Conservation (phyloP, 805 yeast genomes). For the Lipomyces sp. region DNA sequence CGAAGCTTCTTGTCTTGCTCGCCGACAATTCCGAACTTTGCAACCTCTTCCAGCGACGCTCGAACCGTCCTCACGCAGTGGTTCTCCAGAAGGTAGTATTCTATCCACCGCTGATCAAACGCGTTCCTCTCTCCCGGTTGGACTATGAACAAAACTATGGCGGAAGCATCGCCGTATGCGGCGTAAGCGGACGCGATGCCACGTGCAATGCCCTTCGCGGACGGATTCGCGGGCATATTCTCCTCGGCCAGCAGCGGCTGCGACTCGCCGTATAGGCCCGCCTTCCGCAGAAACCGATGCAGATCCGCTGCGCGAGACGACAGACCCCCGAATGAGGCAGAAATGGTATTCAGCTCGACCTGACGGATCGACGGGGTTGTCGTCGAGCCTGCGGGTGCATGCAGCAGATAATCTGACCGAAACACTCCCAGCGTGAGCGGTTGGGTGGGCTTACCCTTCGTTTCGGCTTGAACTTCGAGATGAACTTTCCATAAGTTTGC, state of each 20-base stretch:
- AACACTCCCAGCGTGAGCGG: conserved; percentile 76
- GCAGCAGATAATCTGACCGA: conserved; percentile 84
- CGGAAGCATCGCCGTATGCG: conserved; percentile 45
- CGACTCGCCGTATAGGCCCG: conserved; percentile 12
- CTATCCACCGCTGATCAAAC: conserved; percentile 85
- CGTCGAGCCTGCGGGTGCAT: conserved; percentile 43
- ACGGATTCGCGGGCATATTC: conserved; percentile 64
- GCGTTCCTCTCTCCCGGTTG: conserved; percentile 86
- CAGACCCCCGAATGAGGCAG: conserved; percentile 92
- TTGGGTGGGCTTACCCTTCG: conserved; percentile 52
- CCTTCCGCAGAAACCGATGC: conserved; percentile 51
- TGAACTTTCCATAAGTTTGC: conserved; percentile 69
- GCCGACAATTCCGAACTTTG: conserved; percentile 28
- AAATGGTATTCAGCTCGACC: conserved; percentile 93
- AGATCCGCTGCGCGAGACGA: conserved; percentile 74
- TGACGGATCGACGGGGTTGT: conserved; percentile 61
- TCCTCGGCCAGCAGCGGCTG: conserved; percentile 3
- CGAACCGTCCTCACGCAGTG: conserved; percentile 63
- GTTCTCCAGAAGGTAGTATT: conserved; percentile 58
- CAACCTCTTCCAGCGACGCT: conserved; percentile 60
- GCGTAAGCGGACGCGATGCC: conserved; percentile 68
- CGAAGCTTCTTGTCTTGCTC: conserved; percentile 7
- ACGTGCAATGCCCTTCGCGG: conserved; percentile 56
- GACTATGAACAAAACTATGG: conserved; percentile 66
- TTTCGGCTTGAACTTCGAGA: conserved; percentile 42